These are phyloP conservation scores for Ophiostoma novo-ulmi DNA, from an alignment of 2,329 filamentous ascomycete genomes.

Conservation along the genomic window DNA sequence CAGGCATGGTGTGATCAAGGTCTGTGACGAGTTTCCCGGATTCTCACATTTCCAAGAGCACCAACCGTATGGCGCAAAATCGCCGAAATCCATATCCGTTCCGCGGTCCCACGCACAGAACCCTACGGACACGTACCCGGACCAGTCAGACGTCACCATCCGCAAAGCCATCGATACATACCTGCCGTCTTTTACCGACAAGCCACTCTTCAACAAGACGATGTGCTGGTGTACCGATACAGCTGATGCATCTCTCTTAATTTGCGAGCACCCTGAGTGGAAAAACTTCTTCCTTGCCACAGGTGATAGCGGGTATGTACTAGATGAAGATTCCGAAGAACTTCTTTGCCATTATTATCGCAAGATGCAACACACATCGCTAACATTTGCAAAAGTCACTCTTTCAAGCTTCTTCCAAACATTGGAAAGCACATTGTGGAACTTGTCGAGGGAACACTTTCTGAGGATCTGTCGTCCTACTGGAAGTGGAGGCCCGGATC, in stretches of 20 bases:
- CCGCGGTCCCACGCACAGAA: constrained; percentile 9
- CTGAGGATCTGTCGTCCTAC: background rate
- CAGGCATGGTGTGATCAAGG: constrained; percentile 13
- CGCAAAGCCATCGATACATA: constrained; percentile 4
- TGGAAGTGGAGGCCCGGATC: constrained; percentile 12
- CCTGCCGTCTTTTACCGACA: background rate
- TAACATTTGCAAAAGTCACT: background rate
- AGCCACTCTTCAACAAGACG: constrained; percentile 11
- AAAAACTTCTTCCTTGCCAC: constrained; percentile 6
- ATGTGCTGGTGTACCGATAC: constrained; percentile 15
- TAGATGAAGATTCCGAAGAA: background rate
- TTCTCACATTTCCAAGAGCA: constrained; percentile 10
- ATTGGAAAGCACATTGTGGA: constrained; percentile 13
- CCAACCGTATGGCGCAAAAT: background rate
- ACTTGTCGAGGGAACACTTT: constrained; percentile 10
- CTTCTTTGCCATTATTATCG: background rate
- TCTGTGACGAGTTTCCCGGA: constrained; percentile 14
- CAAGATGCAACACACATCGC: background rate
- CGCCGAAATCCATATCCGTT: constrained; percentile 1
- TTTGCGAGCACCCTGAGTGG: constrained; percentile 15
- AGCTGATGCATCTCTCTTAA: constrained; percentile 2
- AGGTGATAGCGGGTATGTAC: constrained; percentile 12
- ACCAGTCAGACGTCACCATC: constrained; percentile 10
- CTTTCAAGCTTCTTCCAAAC: constrained; percentile 8
- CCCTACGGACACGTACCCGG: constrained; percentile 14